Evolutionary conservation across 371 early-diverging fungal genomes (phyloP), one percentile per base, ranked within the genome.

Genomic region (Apophysomyces variabilis): DNA sequence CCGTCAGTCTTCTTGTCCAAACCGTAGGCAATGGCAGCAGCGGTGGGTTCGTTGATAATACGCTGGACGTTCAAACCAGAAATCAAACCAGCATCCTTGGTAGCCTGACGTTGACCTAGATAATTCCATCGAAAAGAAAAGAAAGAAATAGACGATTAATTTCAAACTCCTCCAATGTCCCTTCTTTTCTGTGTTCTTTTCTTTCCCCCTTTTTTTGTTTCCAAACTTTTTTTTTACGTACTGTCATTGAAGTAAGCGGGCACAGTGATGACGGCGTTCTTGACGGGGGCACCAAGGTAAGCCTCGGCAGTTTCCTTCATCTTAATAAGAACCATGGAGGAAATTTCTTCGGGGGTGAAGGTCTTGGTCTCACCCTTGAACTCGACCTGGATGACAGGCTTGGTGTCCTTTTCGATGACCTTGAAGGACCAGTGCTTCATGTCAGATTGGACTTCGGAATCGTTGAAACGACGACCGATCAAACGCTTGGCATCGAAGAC

Each of bases 401-500:
- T 93, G 83, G 85, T 80, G 64, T 84, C 92, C 82, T 89, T 91
- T 82, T 89, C 86, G 65, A 95, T 71, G 76, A 94, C 87, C 87
- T 90, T 94, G 90, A 93, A 93, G 56, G 95, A 90, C 87, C 95
- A 95, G 87, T 91, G 93, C 89, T 94, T 95, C 89, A 95, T 92
- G 77, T 97, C 97, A 61, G 93, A 86, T 84, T 95, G 91, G 50
- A 97, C 92, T 73, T 93, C 95, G 65, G 82, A 59, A 74, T 98
- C 98, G 46, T 77, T 85, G 79, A 93, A 95, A 68, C 93, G 92
- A 72, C 98, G 93, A 85, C 99, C 99, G 73, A 99, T 96, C 21
- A 96, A 85, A 87, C 99, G 96, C 90, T 98, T 99, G 76, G 94
- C 97, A 77, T 95, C 97, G 80, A 94, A 99, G 66, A 98, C 93